Evolutionary conservation across 225 moss, liverwort and hornwort species (phyloP).

Genomic region (Marchantia paleacea): DNA sequence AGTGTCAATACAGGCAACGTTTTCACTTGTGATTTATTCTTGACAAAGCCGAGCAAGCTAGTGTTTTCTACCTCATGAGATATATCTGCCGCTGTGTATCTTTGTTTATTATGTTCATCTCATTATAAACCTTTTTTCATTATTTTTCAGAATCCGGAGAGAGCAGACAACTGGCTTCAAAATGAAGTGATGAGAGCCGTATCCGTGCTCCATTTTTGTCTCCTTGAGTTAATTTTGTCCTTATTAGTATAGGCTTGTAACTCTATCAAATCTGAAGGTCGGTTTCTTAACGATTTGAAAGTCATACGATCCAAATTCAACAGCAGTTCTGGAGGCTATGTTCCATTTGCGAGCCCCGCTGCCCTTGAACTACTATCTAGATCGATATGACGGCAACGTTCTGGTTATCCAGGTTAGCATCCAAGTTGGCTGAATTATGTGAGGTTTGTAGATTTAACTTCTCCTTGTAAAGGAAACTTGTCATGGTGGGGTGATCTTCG

Average conservation of each 20-base stretch:
- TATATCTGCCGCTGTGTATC: not conserved
- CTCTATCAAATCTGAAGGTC: not conserved
- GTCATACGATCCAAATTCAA: conserved; percentile 92
- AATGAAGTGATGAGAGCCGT: conserved; percentile 88
- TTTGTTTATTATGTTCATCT: not conserved
- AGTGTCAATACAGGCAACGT: no score
- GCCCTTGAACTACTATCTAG: conserved; percentile 84
- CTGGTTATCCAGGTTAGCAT: conserved; percentile 71
- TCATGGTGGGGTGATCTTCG: no score
- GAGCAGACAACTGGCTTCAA: conserved; percentile 86
- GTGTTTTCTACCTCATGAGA: not conserved
- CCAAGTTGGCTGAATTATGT: not conserved
- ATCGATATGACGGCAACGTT: conserved; percentile 68
- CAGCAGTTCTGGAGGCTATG: conserved; percentile 75
- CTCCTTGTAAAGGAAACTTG: not conserved
- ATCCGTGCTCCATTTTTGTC: conserved; percentile 49
- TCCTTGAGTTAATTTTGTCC: not conserved
- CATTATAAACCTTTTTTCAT: not conserved
- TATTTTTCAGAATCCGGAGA: conserved; percentile 61
- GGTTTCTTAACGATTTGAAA: conserved; percentile 49
- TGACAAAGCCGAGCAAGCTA: not conserved
- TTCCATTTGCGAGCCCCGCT: conserved; percentile 79
- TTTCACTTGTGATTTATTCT: not conserved
- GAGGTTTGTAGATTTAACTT: not conserved
- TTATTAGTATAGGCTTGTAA: not conserved